Base-by-base conservation (phyloP, 768 basidiomycete genomes). In the Dentipellis sp. region DNA sequence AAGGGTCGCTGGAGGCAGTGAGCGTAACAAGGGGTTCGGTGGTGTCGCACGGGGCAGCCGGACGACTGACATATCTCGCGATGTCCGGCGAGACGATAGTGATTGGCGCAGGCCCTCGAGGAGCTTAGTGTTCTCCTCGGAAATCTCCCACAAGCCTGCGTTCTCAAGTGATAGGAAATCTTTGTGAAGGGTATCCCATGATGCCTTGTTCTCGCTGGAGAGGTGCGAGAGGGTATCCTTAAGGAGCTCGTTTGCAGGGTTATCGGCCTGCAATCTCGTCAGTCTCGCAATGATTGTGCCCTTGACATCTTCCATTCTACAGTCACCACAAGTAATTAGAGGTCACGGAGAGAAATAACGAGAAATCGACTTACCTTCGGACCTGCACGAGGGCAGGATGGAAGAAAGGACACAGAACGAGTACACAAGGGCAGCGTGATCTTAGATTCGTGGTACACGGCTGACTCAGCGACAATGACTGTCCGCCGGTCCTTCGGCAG, bases 1-100 rank as follows among this genome's bases (percentile, higher is more conserved):
- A 11, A 67, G 55, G 8, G 68, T 63, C 2, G 65, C 47, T 4
- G 56, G 50, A 3, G 53, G 53, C n/a, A 63, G 56, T 9, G 63
- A 62, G 4, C 60, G 53, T 17, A 66, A 54, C 4, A 68, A 59
- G 7, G 61, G 61, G 51, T 62, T 22, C 14, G 29, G 21, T 10
- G 22, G 19, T 34, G 29, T 10, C 16, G 48, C 10, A 14, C 4
- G 40, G 23, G 48, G 48, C 48, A 35, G 16, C 9, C 29, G 48
- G 8, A 50, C 48, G 16, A 35, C 29, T 16, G 48, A 50, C 23
- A 23, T 50, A 22, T 50, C 48, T 16, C 48, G 23, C 21, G 48
- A 49, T 19, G 7, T 42, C 17, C 14, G 40, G 12, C n/a, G 48
- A 50, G 40, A 19, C 14, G 40, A 42, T 9, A 19, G 2, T 10